Evolutionary conservation across 2,329 filamentous ascomycete genomes (phyloP), one percentile per base, ranked within the genome.

Genomic region (Corynespora cassiicola): DNA sequence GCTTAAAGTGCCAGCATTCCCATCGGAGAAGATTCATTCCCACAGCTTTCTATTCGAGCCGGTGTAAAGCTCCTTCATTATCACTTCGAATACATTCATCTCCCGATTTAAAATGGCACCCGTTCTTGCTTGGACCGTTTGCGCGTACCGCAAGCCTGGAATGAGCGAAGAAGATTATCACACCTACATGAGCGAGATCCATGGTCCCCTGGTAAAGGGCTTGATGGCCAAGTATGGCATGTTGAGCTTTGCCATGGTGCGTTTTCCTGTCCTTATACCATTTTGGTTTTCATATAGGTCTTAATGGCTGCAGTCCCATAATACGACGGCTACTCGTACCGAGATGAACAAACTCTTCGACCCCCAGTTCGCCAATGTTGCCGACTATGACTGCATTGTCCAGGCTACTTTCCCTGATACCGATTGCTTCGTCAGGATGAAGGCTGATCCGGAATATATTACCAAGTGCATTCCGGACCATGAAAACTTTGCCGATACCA

Each of bases 371-470:
- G 50, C 45, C 28, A 61, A 64, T 28, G 29, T 50, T 14, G 45
- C 59, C 4, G 54, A 61, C 20, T 65, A 58, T 41, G 64, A 67
- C 33, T 57, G 50, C 36, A 47, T 67, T 27, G 50, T 63, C n/a
- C 60, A 65, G 39, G 56, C 62, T 31, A 55, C 56, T 6, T 66
- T 67, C 37, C 42, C 44, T n/a, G 54, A 62, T 31, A 44, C 63
- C 5, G 43, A 58, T 23, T 56, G 59, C 33, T 65, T 61, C 42
- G 49, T 61, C 16, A 45, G 32, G 6, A 49, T 67, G 33, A 63
- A 63, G 47, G 47, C 42, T 6, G 61, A 67, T 46, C 56, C 57
- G 12, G 52, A 55, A 24, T 66, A 54, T 31, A 50, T 41, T 20
- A 37, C 48, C 14, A 45, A 50, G 11, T 54, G 66, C 15, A 51